These are phyloP conservation scores for Saturnispora besseyi DNA, from an alignment of 805 yeast genomes.

Conservation along the genomic window DNA sequence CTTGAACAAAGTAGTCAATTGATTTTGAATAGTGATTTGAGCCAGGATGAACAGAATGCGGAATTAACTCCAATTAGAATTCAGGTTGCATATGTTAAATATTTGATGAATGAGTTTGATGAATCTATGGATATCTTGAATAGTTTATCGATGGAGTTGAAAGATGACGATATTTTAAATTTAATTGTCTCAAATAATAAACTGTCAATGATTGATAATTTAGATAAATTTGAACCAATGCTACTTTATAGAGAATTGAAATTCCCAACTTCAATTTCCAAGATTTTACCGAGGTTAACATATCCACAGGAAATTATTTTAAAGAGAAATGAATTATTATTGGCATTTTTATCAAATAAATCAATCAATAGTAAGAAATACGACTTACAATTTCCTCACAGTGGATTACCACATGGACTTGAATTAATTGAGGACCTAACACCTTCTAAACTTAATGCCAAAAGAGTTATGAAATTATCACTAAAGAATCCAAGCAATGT, in stretches of 20 bases:
- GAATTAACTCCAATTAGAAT: constrained; percentile 55
- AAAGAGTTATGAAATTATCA: neutral
- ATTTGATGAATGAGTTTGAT: constrained; percentile 27
- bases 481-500: constrained; percentile 15
- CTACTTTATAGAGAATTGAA: constrained; percentile 25
- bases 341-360: constrained; percentile 34
- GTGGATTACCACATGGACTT: constrained; percentile 17
- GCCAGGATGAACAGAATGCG: constrained; percentile 36
- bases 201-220: constrained; percentile 22
- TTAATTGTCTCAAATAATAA: constrained; percentile 39
- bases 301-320: constrained; percentile 33
- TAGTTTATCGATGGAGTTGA: constrained; percentile 24
- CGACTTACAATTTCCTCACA: constrained; percentile 17
- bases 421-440: neutral
- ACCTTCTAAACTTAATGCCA: neutral
- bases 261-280: constrained; percentile 24
- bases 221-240: constrained; percentile 14
- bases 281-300: constrained; percentile 27
- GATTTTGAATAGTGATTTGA: constrained; percentile 34
- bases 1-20: constrained; percentile 20
- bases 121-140: constrained; percentile 32
- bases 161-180: constrained; percentile 30
- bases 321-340: constrained; percentile 36
- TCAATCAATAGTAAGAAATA: constrained; percentile 15
- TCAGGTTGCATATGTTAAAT: constrained; percentile 50